phyloP scores from a whole-genome alignment of 768 basidiomycete genomes.

The Exsudoporus frostii region DNA sequence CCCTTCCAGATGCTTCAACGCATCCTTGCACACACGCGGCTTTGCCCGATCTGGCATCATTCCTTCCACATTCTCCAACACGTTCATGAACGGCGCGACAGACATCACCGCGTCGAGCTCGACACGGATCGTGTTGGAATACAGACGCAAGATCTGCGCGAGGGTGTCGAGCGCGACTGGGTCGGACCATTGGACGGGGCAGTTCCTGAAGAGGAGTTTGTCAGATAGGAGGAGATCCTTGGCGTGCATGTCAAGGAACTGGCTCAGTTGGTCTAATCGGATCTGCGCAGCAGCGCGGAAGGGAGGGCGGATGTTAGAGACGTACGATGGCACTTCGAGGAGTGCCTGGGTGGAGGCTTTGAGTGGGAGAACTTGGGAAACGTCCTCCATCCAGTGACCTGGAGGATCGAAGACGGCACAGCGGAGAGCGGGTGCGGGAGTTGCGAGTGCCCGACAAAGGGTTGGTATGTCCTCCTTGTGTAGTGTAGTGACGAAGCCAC shows the following conservation, averaged over 20 bases:
- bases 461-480: slow-evolving; percentile 55
- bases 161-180: slow-evolving; percentile 19
- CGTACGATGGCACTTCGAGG: slow-evolving; percentile 47
- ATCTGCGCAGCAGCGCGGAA: slow-evolving; percentile 38
- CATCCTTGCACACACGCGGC: slow-evolving; percentile 8
- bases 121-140: slow-evolving; percentile 29
- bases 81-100: slow-evolving; percentile 20
- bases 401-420: slow-evolving; percentile 47
- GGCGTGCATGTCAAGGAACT: slow-evolving; percentile 42
- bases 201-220: slow-evolving; percentile 42
- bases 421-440: slow-evolving; percentile 47
- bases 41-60: slow-evolving; percentile 18
- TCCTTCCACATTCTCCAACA: slow-evolving; percentile 20
- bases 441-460: slow-evolving; percentile 52
- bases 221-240: slow-evolving; percentile 43
- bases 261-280: slow-evolving; percentile 31
- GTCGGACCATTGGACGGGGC: slow-evolving; percentile 18
- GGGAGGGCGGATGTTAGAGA: slow-evolving; percentile 42
- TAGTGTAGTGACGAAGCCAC: slow-evolving; percentile 77
- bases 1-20: slow-evolving; percentile 52
- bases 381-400: slow-evolving; percentile 19
- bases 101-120: slow-evolving; percentile 20
- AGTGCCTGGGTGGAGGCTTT: slow-evolving; percentile 40
- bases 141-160: slow-evolving; percentile 30
- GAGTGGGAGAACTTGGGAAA: slow-evolving; percentile 43